Base-by-base conservation (phyloP, 805 yeast genomes). In the Teunomyces kruisii region DNA sequence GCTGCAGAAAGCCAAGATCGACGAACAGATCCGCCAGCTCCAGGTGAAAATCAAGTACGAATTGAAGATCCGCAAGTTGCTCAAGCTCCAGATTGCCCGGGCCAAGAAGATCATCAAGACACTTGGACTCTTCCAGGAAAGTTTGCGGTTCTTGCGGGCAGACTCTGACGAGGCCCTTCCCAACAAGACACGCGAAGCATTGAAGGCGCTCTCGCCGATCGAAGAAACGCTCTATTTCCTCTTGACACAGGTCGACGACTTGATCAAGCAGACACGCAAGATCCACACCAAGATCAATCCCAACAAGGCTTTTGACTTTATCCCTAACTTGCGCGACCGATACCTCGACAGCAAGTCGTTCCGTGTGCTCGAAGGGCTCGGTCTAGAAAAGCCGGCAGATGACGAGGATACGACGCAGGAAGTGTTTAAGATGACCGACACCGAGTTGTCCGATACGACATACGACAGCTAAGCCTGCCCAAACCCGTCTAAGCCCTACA, bases 161-260 rank as follows among this genome's bases (percentile, higher is more conserved):
- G 54, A 56, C 6, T 49, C 46, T 12, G 45, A 51, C 28, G 41
- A 55, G 6, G 41, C 42, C n/a, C 48, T 65, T 10, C 49, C 62
- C 6, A 49, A 52, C 6, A 58, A 58, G 10, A 54, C 62, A 1
- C 54, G 58, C 15, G 53, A 46, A 14, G 60, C 65, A 2, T 48
- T 74, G 27, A 64, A 62, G 39, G 52, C 67, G 6, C 55, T 77
- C 17, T 62, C 72, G 10, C 81, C 82, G 3, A 49, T 78, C 13
- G 72, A 72, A 44, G 81, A 78, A 45, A 72, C 75, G 6, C 54
- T 78, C 9, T 66, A 68, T 52, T 78, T 74, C 48, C 50, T 78
- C 30, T 52, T 76, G 7, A 61, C 65, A 15, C 79, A 78, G 51
- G 73, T 72, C 6, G 64, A 67, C 28, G 71, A 58, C n/a, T 61